Conservation (phyloP, 192 early-diverging fungal species). For the Coemansia sp. region DNA sequence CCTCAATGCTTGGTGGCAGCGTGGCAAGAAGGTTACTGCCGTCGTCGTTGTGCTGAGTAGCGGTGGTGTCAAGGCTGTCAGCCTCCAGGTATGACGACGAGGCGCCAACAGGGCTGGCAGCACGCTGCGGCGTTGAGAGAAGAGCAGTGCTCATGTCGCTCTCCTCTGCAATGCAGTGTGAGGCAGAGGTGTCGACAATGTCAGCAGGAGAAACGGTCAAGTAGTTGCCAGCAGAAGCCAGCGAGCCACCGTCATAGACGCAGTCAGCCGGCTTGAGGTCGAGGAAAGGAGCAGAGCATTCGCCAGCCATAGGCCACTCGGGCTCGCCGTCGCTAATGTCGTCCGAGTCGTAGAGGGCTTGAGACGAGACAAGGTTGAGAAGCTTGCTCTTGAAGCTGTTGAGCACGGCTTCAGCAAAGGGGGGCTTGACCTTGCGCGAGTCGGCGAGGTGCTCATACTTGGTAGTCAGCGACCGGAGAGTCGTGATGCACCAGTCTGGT, state of each 20-base stretch:
- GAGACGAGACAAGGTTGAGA: conserved; percentile 34
- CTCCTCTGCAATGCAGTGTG: conserved; percentile 12
- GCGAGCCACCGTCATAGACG: conserved; percentile 7
- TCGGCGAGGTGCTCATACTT: conserved; percentile 55
- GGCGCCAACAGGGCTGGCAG: neutral
- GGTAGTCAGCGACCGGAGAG: conserved; percentile 40
- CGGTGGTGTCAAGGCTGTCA: neutral
- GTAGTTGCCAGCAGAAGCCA: conserved; percentile 21
- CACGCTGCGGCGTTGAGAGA: conserved; percentile 22
- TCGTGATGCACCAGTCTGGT: conserved; percentile 50
- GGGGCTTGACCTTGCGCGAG: conserved; percentile 51
- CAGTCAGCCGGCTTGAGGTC: conserved; percentile 12
- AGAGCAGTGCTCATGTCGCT: conserved; percentile 15
- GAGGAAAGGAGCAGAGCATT: conserved; percentile 18
- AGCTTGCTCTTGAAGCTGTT: conserved; percentile 58
- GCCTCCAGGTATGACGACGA: conserved; percentile 3
- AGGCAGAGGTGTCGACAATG: conserved; percentile 11
- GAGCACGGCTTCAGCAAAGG: conserved; percentile 51
- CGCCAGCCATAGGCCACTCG: conserved; percentile 36
- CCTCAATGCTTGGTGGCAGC: conserved; percentile 39
- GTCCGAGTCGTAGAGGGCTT: conserved; percentile 38
- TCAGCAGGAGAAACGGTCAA: conserved; percentile 21
- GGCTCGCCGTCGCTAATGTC: conserved; percentile 41
- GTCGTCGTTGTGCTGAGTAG: neutral
- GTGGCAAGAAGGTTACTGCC: conserved; percentile 17